Evolutionary conservation across 768 basidiomycete genomes (phyloP), one percentile per base, ranked within the genome.

Genomic region (Clitopilus passeckerianus): DNA sequence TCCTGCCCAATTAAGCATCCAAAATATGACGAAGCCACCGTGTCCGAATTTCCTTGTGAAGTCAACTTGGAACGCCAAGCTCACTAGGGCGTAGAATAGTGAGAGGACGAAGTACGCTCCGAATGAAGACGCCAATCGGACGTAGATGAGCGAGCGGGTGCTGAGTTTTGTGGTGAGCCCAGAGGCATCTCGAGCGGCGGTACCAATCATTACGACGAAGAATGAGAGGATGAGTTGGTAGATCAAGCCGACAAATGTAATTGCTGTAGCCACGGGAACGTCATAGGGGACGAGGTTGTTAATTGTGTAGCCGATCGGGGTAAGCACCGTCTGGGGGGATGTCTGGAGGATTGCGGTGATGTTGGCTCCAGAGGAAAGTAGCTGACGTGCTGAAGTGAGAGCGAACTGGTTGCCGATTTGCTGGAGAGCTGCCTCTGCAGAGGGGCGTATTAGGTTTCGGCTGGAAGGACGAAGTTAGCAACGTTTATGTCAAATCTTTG

Each of bases 1-100:
- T 37, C 75, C 80, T 35, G 74, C 41, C 74, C 77, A 87, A 59
- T 80, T 82, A 60, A 86, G 71, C 83, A 86, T 85, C 87, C 87
- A 89, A 65, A 83, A 87, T 24, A 87, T 71, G 34, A 87, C 61
- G 63, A 88, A 85, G 0, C 87, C 87, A 0, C 70, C 70, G 41
- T 69, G 68, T 16, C 81, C 81, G 54, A 79, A 84, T 58, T 80
- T 77, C 30, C 81, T 74, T 9, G 65, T 69, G 61, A 88, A 81
- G 22, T 85, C 79, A 0, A 86, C 73, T 22, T 82, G 78, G 69
- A 89, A 89, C 0, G 84, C 86, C 34, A 81, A 63, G 65, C 79
- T 85, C 18, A 88, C 64, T 12, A 87, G 70, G n/a, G 83, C 75
- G 66, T 84, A 87, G 65, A 85, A 78, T 20, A 78, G 74, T 14